A percentile compares a stretch with the other conserved stretches of the same genome.
Conservation (phyloP, 2,329 filamentous ascomycete genomes). For the Trichoderma hamatum region DNA sequence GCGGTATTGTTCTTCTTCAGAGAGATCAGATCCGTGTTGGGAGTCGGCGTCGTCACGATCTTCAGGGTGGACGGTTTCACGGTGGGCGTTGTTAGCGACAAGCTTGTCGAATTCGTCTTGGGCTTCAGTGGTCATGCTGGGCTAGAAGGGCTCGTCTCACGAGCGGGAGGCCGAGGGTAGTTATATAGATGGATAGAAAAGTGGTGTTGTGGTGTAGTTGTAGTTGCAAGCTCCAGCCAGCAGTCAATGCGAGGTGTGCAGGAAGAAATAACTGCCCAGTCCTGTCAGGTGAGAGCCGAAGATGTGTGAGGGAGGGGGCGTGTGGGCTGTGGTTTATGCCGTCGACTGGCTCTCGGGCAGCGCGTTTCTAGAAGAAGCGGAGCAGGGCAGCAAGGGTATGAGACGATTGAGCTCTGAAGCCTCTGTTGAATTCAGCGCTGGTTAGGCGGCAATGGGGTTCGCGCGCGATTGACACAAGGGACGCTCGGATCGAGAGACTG, state of each 20-base stretch:
- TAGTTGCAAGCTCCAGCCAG: slow-evolving; percentile 23
- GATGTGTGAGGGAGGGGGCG: slow-evolving; percentile 29
- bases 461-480: not conserved
- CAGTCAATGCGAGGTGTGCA: slow-evolving; percentile 3
- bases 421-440: not conserved
- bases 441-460: not conserved
- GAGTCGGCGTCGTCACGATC: slow-evolving; percentile 55
- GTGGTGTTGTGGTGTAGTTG: slow-evolving; percentile 6
- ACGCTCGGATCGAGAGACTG: slow-evolving; percentile 13
- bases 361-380: slow-evolving; percentile 42
- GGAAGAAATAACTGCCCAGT: slow-evolving; percentile 23
- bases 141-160: slow-evolving; percentile 25
- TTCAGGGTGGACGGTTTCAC: slow-evolving; percentile 58
- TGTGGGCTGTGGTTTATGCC: slow-evolving; percentile 31
- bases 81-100: slow-evolving; percentile 57
- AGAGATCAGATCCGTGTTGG: slow-evolving; percentile 54
- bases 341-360: slow-evolving; percentile 32
- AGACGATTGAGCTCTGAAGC: slow-evolving; percentile 29
- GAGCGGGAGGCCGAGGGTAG: slow-evolving; percentile 26
- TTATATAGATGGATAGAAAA: slow-evolving; percentile 33
- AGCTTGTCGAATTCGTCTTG: slow-evolving; percentile 70
- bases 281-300: slow-evolving; percentile 13
- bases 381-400: slow-evolving; percentile 32
- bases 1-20: slow-evolving; percentile 59
- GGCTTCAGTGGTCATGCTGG: slow-evolving; percentile 61